phyloP scores from a whole-genome alignment of 768 basidiomycete genomes.

The Mycena epipterygia region DNA sequence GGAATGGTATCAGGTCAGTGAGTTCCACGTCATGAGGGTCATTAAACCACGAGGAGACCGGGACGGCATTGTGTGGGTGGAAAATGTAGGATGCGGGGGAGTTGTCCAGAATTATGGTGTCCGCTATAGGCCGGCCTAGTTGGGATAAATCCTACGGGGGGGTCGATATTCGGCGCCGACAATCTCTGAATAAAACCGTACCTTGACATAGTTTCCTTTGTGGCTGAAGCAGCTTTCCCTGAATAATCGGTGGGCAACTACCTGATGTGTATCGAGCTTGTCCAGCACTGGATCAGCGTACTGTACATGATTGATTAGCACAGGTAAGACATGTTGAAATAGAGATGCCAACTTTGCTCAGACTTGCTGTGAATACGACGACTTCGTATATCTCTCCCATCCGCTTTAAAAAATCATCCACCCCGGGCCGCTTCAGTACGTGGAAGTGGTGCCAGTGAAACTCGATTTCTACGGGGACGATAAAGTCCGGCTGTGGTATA shows the following conservation, averaged over 20 bases:
- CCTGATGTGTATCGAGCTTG: conserved; percentile 93
- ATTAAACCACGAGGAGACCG: conserved; percentile 99
- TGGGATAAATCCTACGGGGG: conserved; percentile 90
- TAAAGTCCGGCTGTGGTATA: conserved; percentile 95
- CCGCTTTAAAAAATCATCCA: conserved; percentile 95
- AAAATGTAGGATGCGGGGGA: conserved; percentile 99
- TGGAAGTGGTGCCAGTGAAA: conserved; percentile 99
- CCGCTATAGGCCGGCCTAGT: conserved; percentile 92
- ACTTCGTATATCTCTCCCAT: conserved; percentile 99
- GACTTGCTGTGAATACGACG: conserved; percentile 97
- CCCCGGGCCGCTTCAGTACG: conserved; percentile 98
- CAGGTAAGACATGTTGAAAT: conserved; percentile 12
- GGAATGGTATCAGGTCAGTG: conserved; percentile 95
- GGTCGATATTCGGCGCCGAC: background rate
- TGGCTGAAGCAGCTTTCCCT: conserved; percentile 99
- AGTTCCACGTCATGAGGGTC: conserved; percentile 98
- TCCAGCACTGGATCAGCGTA: conserved; percentile 99
- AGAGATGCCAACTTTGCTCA: conserved; percentile 85
- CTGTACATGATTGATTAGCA: conserved; percentile 55
- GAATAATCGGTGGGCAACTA: conserved; percentile 95
- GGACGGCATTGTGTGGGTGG: conserved; percentile 99
- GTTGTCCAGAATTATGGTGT: conserved; percentile 98
- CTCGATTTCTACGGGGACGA: conserved; percentile 99
- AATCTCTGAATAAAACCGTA: conserved; percentile 47
- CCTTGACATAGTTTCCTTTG: conserved; percentile 99